Percentiles rank a stretch among this genome's conserved stretches.
phyloP scores from a whole-genome alignment of 2,329 filamentous ascomycete genomes.

The Colletotrichum camelliae region DNA sequence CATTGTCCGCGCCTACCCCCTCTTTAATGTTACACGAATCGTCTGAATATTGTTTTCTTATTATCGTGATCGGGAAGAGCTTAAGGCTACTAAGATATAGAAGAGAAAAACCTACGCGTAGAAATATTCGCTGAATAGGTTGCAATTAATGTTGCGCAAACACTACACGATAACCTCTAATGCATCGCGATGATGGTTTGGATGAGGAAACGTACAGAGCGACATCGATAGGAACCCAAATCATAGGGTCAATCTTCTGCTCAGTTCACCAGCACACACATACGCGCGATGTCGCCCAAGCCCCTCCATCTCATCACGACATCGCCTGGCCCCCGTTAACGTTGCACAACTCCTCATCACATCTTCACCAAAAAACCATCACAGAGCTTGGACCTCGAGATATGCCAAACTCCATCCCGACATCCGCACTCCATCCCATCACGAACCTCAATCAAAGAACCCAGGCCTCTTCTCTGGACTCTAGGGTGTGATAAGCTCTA shows the following conservation, averaged over 20 bases:
- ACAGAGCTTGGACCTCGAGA: neutral
- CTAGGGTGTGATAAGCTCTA: too few relatives aligned
- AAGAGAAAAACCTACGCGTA: neutral
- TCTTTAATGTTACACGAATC: neutral
- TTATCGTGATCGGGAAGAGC: neutral
- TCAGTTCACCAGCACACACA: neutral
- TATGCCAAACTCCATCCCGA: neutral
- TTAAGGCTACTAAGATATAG: neutral
- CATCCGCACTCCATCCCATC: neutral
- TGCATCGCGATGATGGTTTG: neutral
- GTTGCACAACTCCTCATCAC: neutral
- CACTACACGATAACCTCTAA: neutral
- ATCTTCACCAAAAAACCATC: neutral
- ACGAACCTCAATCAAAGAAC: neutral
- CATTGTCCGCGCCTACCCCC: neutral
- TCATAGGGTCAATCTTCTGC: neutral
- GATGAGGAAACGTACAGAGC: neutral
- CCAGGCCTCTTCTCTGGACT: neutral
- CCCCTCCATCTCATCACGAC: neutral
- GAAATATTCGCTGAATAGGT: neutral
- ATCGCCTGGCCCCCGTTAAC: neutral
- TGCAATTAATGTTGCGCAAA: neutral
- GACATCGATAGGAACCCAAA: neutral
- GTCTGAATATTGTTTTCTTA: neutral
- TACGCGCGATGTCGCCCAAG: neutral